phyloP scores from a whole-genome alignment of 2,329 filamentous ascomycete species.

The Aspergillus udagawae region DNA sequence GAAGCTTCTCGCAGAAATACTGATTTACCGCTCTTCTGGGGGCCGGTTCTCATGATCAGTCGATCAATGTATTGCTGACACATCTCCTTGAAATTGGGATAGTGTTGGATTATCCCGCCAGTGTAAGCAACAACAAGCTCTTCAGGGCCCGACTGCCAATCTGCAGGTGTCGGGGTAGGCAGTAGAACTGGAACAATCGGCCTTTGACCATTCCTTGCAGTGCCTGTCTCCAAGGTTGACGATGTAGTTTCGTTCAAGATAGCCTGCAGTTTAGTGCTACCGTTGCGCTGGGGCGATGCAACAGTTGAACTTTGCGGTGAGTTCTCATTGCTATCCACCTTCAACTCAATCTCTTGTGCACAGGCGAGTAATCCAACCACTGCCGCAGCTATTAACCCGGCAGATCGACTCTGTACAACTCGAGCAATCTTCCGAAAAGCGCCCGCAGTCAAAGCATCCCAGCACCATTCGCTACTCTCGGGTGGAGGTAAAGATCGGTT shows the following conservation, averaged over 20 bases:
- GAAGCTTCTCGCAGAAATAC: conserved; percentile 51
- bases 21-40: conserved; percentile 45
- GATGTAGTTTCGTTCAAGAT: conserved; percentile 9
- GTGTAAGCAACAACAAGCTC: conserved; percentile 76
- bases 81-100: conserved; percentile 67
- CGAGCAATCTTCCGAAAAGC: conserved; percentile 64
- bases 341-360: conserved; percentile 60
- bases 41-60: conserved; percentile 45
- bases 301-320: conserved; percentile 26
- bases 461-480: conserved; percentile 50
- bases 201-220: conserved; percentile 9
- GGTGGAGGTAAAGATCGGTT: conserved; percentile 52
- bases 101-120: conserved; percentile 74
- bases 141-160: conserved; percentile 45
- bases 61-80: conserved; percentile 66
- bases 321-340: conserved; percentile 36
- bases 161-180: conserved; percentile 29
- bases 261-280: conserved; percentile 16
- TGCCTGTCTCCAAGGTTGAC: conserved; percentile 5
- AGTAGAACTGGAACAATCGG: conserved; percentile 37
- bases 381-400: conserved; percentile 69
- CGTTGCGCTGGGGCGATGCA: conserved; percentile 25
- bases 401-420: conserved; percentile 67
- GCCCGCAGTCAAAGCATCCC: conserved; percentile 59
- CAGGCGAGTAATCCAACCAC: conserved; percentile 66